Base-by-base conservation (phyloP, 257 asterid species). In the Scutellaria baicalensis region DNA sequence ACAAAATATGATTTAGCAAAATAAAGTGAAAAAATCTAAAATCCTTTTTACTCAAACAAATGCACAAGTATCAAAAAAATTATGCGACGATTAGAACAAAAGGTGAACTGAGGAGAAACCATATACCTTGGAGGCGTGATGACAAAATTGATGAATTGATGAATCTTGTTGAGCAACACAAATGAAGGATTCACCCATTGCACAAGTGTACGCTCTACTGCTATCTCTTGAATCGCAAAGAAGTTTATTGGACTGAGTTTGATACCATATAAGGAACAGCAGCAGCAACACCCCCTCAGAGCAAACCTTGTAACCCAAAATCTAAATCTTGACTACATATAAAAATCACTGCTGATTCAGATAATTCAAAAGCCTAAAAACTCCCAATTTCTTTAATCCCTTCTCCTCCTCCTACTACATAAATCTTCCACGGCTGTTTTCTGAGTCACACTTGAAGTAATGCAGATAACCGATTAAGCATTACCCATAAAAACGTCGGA, bases 41-140 rank as follows among this genome's bases (percentile, higher is more conserved):
- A 39, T 6, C 8, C 6, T 13, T 16, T 42, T 48, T 39, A 69
- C 18, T 21, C 36, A 36, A 45, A 39, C 42, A 48, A 8, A 47
- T 12, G 38, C 38, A 2, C 10, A 44, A 71, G 35, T 40, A 5
- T 48, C 9, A 20, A 13, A 35, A 59, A 36, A 68, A 38, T 7
- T 4, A 54, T 43, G 9, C 16, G 2, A 35, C 64, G 59, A 40
- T 9, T 12, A 62, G 18, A 0, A 56, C 45, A n/a, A 5, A 47
- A 6, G 43, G 13, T 11, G 14, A 72, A 64, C 20, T 43, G 10
- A 54, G 58, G 18, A 40, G 55, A 52, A 56, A 20, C 14, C 13
- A 72, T 70, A 23, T 77, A 94, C 99, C 99, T 94, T 31, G 97
- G 97, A 0, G 99, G 99, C 78, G 97, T 91, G 76, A 94, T 91